Conservation (phyloP, 768 basidiomycete genomes). For the Auricularia sp. region DNA sequence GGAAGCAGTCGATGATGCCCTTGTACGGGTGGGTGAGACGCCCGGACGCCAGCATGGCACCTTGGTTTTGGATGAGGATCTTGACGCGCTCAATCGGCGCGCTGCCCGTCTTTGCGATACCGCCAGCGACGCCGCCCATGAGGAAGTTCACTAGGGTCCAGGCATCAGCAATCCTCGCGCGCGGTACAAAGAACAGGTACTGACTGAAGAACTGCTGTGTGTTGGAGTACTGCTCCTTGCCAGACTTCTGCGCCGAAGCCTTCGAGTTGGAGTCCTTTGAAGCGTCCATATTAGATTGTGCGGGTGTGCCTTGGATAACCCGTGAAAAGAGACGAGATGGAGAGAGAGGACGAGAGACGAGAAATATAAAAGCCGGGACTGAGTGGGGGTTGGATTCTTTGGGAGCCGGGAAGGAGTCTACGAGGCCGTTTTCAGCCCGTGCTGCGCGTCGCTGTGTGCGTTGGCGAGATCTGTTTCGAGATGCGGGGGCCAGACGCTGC, state of each 20-base stretch:
- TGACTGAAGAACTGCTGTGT: neutral
- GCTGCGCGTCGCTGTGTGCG: neutral
- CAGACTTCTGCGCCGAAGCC: neutral
- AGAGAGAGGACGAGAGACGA: neutral
- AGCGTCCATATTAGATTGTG: neutral
- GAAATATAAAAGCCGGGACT: neutral
- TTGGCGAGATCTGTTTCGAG: neutral
- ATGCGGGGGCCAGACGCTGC: no score
- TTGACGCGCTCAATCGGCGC: conserved; percentile 42
- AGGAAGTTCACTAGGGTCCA: conserved; percentile 13
- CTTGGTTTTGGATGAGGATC: conserved; percentile 32
- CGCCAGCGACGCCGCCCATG: conserved; percentile 15
- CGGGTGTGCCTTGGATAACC: neutral
- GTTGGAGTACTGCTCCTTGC: neutral
- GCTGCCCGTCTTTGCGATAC: conserved; percentile 38
- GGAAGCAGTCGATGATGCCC: conserved; percentile 28
- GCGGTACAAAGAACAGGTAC: neutral
- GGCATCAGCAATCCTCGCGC: neutral
- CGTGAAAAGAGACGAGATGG: neutral
- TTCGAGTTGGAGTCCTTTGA: neutral
- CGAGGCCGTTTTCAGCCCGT: neutral
- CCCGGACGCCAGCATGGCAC: conserved; percentile 17
- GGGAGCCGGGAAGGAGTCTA: neutral
- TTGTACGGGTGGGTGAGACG: conserved; percentile 27
- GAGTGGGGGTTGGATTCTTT: neutral